Conservation (phyloP, 352 stramenopile species). For the Vaucheria bursata region DNA sequence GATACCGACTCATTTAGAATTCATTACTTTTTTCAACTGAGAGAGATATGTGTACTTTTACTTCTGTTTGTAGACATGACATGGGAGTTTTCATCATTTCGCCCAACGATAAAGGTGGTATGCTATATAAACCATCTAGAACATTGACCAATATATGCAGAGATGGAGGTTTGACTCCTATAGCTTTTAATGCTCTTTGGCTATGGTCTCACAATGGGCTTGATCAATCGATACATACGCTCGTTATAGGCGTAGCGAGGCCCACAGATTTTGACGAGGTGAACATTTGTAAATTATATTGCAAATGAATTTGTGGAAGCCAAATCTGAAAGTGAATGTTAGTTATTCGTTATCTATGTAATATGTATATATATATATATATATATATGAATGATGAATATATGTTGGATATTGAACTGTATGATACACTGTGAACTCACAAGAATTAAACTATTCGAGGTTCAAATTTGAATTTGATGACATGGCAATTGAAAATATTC, state of each 20-base stretch:
- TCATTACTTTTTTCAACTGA: too few species aligned
- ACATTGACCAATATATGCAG: slow-evolving; percentile 22
- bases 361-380: not conserved
- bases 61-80: slow-evolving; percentile 52
- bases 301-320: not conserved
- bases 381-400: not conserved
- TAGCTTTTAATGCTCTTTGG: slow-evolving; percentile 43
- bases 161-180: slow-evolving; percentile 30
- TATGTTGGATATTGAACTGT: not conserved
- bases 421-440: not conserved
- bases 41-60: too few species aligned
- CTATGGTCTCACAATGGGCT: slow-evolving; percentile 20
- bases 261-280: slow-evolving; percentile 44
- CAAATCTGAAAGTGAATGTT: not conserved
- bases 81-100: slow-evolving; percentile 67
- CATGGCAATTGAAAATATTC: too few species aligned
- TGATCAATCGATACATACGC: slow-evolving; percentile 20
- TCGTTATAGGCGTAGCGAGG: slow-evolving; percentile 36
- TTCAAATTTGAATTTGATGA: not conserved
- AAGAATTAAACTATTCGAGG: not conserved
- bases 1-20: too few species aligned
- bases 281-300: not conserved
- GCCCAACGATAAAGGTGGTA: slow-evolving; percentile 59
- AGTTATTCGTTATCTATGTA: not conserved
- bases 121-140: not conserved